A percentile compares a stretch with the other conserved stretches of the same genome.
phyloP scores from a whole-genome alignment of 225 moss, liverwort and hornwort genomes.

The Takakia lepidozioides region DNA sequence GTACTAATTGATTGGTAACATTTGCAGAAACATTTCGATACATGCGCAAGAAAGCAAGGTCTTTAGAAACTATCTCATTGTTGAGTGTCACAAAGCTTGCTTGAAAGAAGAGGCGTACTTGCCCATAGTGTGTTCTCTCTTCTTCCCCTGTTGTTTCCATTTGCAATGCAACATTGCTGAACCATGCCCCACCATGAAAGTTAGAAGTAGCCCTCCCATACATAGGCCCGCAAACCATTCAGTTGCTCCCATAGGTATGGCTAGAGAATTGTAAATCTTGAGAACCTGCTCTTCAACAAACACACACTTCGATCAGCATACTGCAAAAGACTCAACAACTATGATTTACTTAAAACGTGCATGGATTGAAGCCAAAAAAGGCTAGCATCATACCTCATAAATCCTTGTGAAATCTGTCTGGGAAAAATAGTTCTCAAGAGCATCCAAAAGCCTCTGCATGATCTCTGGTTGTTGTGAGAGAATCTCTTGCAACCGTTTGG shows the following conservation, averaged over 20 bases:
- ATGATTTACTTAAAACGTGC: too few relatives aligned
- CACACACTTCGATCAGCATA: too few relatives aligned
- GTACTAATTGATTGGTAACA: too few relatives aligned
- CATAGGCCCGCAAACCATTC: constrained; percentile 4
- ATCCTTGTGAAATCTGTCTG: too few relatives aligned
- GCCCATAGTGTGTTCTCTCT: constrained; percentile 2
- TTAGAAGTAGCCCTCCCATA: constrained; percentile 1
- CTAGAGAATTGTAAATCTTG: not conserved
- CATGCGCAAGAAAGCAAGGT: not conserved
- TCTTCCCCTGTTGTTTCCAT: constrained; percentile 1
- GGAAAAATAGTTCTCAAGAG: not conserved
- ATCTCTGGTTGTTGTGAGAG: too few relatives aligned
- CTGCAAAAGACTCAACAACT: too few relatives aligned
- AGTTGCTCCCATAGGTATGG: constrained; percentile 2
- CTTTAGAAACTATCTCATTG: not conserved
- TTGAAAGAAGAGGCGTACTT: constrained; percentile 4
- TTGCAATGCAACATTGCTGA: constrained; percentile 2
- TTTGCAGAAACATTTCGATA: not conserved
- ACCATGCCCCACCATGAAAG: constrained; percentile 3
- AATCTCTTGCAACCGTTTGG: not conserved
- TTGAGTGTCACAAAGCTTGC: too few relatives aligned
- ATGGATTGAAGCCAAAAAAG: too few relatives aligned
- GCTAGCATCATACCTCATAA: too few relatives aligned
- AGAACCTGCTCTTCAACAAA: not conserved
- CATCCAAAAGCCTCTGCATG: not conserved